Conservation (phyloP, 1,139 yeast species). For the Candida anutae region DNA sequence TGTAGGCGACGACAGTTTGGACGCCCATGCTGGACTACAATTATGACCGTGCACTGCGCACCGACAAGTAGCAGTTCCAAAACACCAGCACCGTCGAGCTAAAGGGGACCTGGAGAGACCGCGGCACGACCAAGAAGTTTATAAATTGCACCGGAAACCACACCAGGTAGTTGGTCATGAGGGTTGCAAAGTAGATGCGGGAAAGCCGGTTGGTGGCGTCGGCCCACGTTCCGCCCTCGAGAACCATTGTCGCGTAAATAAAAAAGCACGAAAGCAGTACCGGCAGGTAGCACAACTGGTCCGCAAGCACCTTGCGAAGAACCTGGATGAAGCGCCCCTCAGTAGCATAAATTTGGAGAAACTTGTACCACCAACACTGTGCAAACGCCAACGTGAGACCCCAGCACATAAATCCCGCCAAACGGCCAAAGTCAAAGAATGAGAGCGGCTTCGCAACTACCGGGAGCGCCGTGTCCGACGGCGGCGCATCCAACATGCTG, state of each 20-base stretch:
- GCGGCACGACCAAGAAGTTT: slow-evolving; percentile 76
- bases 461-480: slow-evolving; percentile 3
- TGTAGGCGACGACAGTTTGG: too few species aligned
- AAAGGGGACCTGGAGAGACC: slow-evolving; percentile 81
- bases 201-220: slow-evolving; percentile 58
- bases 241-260: slow-evolving; percentile 72
- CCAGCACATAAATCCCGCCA: slow-evolving; percentile 82
- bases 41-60: slow-evolving; percentile 42
- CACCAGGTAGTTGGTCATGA: slow-evolving; percentile 73
- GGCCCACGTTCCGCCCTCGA: slow-evolving; percentile 65
- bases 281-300: slow-evolving; percentile 86
- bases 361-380: slow-evolving; percentile 85
- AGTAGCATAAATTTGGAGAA: slow-evolving; percentile 72
- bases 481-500: slow-evolving; percentile 25
- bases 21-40: background rate
- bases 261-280: slow-evolving; percentile 74
- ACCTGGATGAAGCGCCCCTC: slow-evolving; percentile 82
- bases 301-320: slow-evolving; percentile 78
- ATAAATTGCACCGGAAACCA: slow-evolving; percentile 95
- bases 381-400: slow-evolving; percentile 75
- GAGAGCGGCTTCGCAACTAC: slow-evolving; percentile 16
- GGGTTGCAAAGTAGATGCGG: slow-evolving; percentile 63
- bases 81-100: slow-evolving; percentile 83
- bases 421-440: slow-evolving; percentile 58
- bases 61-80: slow-evolving; percentile 88